phyloP scores from a whole-genome alignment of 2,329 filamentous ascomycete genomes.

The Sclerotinia nivalis region DNA sequence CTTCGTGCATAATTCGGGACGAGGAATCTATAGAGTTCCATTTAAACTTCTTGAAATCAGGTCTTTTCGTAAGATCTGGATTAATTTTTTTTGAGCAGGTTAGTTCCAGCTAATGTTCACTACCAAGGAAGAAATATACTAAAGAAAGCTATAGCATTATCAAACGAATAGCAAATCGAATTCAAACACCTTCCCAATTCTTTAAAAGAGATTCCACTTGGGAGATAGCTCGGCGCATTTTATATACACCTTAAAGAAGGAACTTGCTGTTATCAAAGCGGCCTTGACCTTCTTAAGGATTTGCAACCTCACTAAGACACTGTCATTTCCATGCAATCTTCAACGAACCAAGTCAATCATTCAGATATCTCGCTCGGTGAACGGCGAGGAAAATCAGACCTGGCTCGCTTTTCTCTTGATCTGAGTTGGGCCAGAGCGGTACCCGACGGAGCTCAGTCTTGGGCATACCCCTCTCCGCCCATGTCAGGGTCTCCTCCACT shows the following conservation, averaged over 20 bases:
- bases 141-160: constrained; percentile 14
- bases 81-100: neutral
- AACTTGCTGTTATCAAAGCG: constrained; percentile 28
- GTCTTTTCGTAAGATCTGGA: neutral
- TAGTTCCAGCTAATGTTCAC: neutral
- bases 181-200: neutral
- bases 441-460: constrained; percentile 55
- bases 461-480: constrained; percentile 71
- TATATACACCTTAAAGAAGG: constrained; percentile 27
- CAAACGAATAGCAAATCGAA: neutral
- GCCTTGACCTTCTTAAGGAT: constrained; percentile 29
- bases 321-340: constrained; percentile 55
- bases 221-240: constrained; percentile 23
- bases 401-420: constrained; percentile 57
- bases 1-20: constrained; percentile 15
- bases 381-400: constrained; percentile 58
- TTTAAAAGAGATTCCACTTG: constrained; percentile 31
- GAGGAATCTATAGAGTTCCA: neutral
- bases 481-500: constrained; percentile 69
- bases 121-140: neutral
- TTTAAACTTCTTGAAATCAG: constrained; percentile 10
- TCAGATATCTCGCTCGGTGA: constrained; percentile 52
- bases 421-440: constrained; percentile 57
- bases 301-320: constrained; percentile 26
- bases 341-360: constrained; percentile 47